Evolutionary conservation across 345 rosid genomes (phyloP).

Genomic region (Salix suchowensis): DNA sequence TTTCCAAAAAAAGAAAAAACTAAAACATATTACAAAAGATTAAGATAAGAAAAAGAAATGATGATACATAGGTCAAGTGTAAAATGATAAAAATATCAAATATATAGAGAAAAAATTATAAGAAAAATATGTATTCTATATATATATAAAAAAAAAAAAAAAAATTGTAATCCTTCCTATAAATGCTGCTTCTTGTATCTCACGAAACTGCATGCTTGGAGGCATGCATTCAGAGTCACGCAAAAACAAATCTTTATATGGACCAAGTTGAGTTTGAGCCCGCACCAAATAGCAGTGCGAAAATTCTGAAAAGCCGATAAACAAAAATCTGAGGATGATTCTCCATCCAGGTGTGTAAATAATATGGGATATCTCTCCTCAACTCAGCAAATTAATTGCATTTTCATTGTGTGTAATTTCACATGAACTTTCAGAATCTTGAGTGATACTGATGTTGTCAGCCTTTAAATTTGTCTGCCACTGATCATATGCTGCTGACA

Average conservation of each 20-base stretch:
- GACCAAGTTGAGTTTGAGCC: slow-evolving; percentile 99
- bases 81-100: too few species aligned
- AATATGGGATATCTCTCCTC: neutral
- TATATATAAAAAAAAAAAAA: too few species aligned
- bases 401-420: neutral
- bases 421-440: neutral
- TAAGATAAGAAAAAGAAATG: too few species aligned
- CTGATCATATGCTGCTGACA: too few species aligned
- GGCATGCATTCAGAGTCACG: slow-evolving; percentile 94
- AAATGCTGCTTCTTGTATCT: slow-evolving; percentile 16
- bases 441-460: too few species aligned
- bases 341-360: slow-evolving; percentile 44
- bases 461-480: too few species aligned
- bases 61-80: too few species aligned
- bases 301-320: slow-evolving; percentile 53
- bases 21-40: too few species aligned
- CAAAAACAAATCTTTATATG: slow-evolving; percentile 86
- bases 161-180: neutral
- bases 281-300: slow-evolving; percentile 73
- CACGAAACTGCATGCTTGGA: slow-evolving; percentile 88
- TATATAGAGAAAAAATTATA: too few species aligned
- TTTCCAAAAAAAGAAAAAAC: too few species aligned
- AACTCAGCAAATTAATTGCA: neutral
- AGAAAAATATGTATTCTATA: too few species aligned
- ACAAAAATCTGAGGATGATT: slow-evolving; percentile 26